Conservation (phyloP, 2,329 filamentous ascomycete genomes). For the Trichoderma citrinoviride region DNA sequence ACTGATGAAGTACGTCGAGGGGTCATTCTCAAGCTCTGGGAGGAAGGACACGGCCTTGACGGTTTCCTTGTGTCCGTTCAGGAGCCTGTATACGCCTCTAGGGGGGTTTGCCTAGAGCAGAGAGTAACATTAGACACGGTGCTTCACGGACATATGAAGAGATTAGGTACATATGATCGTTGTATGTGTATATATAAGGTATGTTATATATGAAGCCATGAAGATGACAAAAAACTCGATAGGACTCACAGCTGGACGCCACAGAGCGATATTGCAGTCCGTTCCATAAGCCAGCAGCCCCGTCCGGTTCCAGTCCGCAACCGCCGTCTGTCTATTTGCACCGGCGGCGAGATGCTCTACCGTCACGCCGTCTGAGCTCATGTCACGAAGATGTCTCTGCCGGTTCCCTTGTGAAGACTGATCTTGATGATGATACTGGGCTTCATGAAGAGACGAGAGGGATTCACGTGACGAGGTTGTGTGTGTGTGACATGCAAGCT, state of each 20-base stretch:
- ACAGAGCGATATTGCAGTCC: constrained; percentile 83
- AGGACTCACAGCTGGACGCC: constrained; percentile 70
- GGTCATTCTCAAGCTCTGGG: constrained; percentile 45
- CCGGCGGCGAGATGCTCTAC: constrained; percentile 68
- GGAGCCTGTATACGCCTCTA: constrained; percentile 62
- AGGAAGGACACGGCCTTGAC: constrained; percentile 86
- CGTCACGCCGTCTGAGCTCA: constrained; percentile 35
- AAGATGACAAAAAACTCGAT: constrained; percentile 21
- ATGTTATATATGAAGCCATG: background rate
- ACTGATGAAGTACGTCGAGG: constrained; percentile 63
- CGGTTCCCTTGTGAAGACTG: constrained; percentile 9
- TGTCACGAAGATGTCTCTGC: constrained; percentile 23
- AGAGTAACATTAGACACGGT: background rate
- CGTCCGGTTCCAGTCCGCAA: constrained; percentile 79
- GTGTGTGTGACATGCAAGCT: constrained; percentile 11
- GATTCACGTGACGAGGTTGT: constrained; percentile 17
- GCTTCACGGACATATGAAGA: background rate
- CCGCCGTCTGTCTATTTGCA: constrained; percentile 84
- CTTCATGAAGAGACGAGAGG: constrained; percentile 10
- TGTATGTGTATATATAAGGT: background rate
- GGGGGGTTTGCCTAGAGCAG: constrained; percentile 36
- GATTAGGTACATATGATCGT: background rate
- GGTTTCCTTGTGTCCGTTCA: constrained; percentile 72
- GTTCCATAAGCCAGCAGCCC: constrained; percentile 84
- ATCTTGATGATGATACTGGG: background rate